Evolutionary conservation across 176 grass and related monocot species (phyloP).

Genomic region (Eragrostis curvula): DNA sequence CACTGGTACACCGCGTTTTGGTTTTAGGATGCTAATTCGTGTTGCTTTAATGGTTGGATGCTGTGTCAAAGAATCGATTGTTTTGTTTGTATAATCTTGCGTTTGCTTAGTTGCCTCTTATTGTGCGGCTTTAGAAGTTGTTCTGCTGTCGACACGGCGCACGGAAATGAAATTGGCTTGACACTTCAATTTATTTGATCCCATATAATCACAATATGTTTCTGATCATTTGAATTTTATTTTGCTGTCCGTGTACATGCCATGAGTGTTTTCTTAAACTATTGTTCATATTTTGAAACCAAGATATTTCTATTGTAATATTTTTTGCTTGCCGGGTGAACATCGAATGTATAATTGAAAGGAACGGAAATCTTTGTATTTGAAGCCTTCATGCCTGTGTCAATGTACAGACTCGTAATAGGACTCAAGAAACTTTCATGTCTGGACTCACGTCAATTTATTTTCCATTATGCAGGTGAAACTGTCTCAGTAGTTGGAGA

Average conservation of each 20-base stretch:
- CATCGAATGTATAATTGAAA: neutral
- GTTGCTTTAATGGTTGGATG: neutral
- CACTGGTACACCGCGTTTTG: constrained; percentile 51
- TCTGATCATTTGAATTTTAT: neutral
- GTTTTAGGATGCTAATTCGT: neutral
- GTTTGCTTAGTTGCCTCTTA: neutral
- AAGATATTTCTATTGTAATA: neutral
- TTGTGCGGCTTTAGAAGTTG: neutral
- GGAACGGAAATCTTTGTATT: constrained; percentile 2
- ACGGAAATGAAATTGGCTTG: constrained; percentile 9
- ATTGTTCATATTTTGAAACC: neutral
- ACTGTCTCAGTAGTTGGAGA: constrained; percentile 89
- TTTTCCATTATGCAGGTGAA: constrained; percentile 61
- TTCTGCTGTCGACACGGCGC: neutral
- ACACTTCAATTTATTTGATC: neutral
- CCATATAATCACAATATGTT: neutral
- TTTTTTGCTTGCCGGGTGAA: neutral
- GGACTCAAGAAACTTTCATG: neutral
- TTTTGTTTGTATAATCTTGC: neutral
- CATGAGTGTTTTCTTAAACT: constrained; percentile 4
- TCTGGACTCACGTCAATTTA: constrained; percentile 11
- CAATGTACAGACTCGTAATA: constrained; percentile 8
- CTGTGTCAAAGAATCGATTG: neutral
- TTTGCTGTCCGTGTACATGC: neutral
- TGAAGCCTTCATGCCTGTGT: neutral